Evolutionary conservation across 768 basidiomycete genomes (phyloP).

Genomic region (Amanita rubescens): DNA sequence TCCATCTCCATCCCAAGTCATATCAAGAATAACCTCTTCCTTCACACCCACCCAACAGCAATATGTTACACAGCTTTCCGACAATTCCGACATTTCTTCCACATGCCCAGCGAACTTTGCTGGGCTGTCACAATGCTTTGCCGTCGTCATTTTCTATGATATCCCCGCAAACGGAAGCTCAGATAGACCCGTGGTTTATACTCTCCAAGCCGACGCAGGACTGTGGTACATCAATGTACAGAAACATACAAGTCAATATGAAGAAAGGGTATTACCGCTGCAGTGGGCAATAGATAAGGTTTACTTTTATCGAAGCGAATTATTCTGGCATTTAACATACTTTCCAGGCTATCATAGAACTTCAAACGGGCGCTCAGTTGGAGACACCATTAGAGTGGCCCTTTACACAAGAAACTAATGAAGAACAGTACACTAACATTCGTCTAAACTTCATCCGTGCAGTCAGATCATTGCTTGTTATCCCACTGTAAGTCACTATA

Average conservation of each 20-base stretch:
- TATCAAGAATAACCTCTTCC: conserved; percentile 46
- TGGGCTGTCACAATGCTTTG: conserved; percentile 60
- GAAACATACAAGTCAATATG: conserved; percentile 60
- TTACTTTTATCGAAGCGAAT: conserved; percentile 9
- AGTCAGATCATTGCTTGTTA: conserved; percentile 51
- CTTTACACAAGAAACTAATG: conserved; percentile 59
- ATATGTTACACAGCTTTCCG: conserved; percentile 42
- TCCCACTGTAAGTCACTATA: conserved; percentile 47
- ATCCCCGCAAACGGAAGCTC: conserved; percentile 34
- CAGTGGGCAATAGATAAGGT: conserved; percentile 76
- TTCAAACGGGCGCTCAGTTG: conserved; percentile 48
- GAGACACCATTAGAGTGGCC: conserved; percentile 68
- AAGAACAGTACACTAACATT: conserved; percentile 45
- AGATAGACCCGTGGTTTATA: conserved; percentile 52
- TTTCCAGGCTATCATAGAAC: conserved; percentile 60
- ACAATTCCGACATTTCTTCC: conserved; percentile 40
- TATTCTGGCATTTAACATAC: not conserved
- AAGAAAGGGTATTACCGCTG: conserved; percentile 58
- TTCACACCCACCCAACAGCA: conserved; percentile 41
- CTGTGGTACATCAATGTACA: conserved; percentile 58
- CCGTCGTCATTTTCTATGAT: conserved; percentile 53
- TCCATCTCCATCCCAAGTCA: conserved; percentile 53
- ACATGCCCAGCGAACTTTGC: conserved; percentile 73
- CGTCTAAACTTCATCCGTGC: conserved; percentile 62
- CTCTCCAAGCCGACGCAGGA: conserved; percentile 61